Evolutionary conservation across 805 yeast species (phyloP).

Genomic region (Ogataea degrootiae): DNA sequence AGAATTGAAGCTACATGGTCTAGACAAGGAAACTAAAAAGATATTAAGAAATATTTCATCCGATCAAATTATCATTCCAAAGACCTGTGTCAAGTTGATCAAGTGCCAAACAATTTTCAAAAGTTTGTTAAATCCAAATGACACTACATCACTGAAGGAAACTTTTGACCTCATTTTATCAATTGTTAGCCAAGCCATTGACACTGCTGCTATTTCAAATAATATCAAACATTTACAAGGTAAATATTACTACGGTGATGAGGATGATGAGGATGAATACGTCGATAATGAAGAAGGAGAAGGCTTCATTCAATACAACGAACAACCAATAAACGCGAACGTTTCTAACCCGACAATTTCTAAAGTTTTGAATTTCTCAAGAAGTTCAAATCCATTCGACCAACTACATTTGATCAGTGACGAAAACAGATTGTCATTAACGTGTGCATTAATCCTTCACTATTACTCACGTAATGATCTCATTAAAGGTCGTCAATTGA

Average conservation of each 20-base stretch:
- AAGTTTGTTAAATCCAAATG: constrained; percentile 21
- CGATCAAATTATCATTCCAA: constrained; percentile 21
- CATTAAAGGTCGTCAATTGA: constrained; percentile 19
- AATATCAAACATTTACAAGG: neutral
- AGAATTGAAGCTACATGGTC: neutral
- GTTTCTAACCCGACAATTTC: constrained; percentile 9
- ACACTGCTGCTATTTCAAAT: constrained; percentile 9
- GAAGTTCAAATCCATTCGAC: constrained; percentile 7
- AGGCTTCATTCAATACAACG: neutral
- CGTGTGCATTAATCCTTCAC: constrained; percentile 27
- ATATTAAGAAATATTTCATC: constrained; percentile 9
- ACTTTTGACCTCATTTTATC: constrained; percentile 22
- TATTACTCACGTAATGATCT: constrained; percentile 20
- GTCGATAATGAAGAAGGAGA: constrained; percentile 5
- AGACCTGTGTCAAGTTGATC: constrained; percentile 20
- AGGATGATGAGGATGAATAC: constrained; percentile 5
- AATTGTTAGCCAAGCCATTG: constrained; percentile 18
- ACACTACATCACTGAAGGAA: constrained; percentile 16
- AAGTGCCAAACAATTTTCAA: constrained; percentile 27
- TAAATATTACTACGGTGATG: neutral
- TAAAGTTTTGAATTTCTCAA: constrained; percentile 13
- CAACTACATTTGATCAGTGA: constrained; percentile 19
- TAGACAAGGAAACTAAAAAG: constrained; percentile 7
- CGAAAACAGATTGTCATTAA: constrained; percentile 27
- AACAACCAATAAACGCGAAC: neutral